A percentile compares a stretch with the other conserved stretches of the same genome.
Conservation (phyloP, 2,329 filamentous ascomycete species). For the Byssothecium circinans region DNA sequence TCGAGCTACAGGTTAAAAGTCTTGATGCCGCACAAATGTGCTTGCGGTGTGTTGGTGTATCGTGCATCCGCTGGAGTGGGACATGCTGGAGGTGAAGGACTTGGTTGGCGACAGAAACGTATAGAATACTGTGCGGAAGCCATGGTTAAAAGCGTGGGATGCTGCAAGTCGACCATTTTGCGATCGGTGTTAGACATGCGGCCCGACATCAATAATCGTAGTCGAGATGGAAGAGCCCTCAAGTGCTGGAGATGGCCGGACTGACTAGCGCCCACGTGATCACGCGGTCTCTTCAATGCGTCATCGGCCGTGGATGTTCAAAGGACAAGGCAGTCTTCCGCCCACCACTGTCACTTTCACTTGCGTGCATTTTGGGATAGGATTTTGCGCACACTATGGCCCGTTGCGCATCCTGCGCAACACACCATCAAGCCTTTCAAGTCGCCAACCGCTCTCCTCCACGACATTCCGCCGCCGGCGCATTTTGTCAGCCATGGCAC, state of each 20-base stretch:
- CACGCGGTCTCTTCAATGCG: constrained; percentile 5
- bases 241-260: not conserved
- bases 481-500: constrained; percentile 23
- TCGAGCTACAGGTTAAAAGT: too few species aligned
- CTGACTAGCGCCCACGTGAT: constrained; percentile 12
- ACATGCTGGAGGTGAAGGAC: too few species aligned
- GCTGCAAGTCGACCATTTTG: too few species aligned
- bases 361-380: not conserved
- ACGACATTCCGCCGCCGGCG: not conserved
- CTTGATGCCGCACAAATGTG: too few species aligned
- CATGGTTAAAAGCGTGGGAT: too few species aligned
- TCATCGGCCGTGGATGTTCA: constrained; percentile 1
- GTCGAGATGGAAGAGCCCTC: not conserved
- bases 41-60: too few species aligned
- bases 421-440: too few species aligned
- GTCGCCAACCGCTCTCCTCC: not conserved
- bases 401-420: not conserved
- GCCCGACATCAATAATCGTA: too few species aligned
- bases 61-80: too few species aligned
- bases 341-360: not conserved
- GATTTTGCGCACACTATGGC: not conserved
- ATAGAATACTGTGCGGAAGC: too few species aligned
- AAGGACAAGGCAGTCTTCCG: not conserved
- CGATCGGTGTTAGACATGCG: too few species aligned
- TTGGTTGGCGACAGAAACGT: too few species aligned